Percentiles rank a stretch among this genome's conserved stretches.
phyloP scores from a whole-genome alignment of 2,329 filamentous ascomycete species.

The Fusarium kyushuense region DNA sequence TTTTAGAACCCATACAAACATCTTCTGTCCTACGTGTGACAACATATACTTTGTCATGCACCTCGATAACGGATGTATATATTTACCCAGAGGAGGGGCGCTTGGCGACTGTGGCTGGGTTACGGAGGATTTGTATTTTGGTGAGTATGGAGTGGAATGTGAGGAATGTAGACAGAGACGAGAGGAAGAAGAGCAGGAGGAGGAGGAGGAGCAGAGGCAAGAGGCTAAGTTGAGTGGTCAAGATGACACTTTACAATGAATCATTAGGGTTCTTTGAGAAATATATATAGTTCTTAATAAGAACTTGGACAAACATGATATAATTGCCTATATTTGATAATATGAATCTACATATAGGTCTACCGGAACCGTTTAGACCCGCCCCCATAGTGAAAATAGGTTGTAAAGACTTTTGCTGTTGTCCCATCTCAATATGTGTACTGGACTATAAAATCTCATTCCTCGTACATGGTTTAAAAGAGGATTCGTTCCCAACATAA shows the following conservation, averaged over 20 bases:
- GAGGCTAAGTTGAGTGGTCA: fast-evolving
- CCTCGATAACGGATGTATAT: not conserved
- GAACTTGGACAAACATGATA: not conserved
- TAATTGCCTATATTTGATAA: not conserved
- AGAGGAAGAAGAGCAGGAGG: not conserved
- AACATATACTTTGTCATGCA: not conserved
- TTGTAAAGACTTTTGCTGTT: not conserved
- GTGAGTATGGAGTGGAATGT: not conserved
- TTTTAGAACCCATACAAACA: not conserved
- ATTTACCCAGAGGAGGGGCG: fast-evolving
- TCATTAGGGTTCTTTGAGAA: fast-evolving
- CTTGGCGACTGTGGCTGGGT: not conserved
- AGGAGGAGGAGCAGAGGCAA: not conserved
- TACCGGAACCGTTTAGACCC: fast-evolving
- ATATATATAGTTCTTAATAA: too few relatives aligned
- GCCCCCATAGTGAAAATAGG: fast-evolving
- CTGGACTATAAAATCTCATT: fast-evolving
- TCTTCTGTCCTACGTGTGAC: not conserved
- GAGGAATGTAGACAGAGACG: not conserved
- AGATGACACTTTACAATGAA: fast-evolving
- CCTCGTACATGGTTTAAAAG: fast-evolving
- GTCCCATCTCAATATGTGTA: fast-evolving
- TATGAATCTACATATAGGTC: fast-evolving
- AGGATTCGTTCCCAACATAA: fast-evolving
- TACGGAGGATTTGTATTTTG: not conserved